Evolutionary conservation across 306 rosid species (phyloP), one percentile per base, ranked within the genome.

Genomic region (Sophora flavescens): DNA sequence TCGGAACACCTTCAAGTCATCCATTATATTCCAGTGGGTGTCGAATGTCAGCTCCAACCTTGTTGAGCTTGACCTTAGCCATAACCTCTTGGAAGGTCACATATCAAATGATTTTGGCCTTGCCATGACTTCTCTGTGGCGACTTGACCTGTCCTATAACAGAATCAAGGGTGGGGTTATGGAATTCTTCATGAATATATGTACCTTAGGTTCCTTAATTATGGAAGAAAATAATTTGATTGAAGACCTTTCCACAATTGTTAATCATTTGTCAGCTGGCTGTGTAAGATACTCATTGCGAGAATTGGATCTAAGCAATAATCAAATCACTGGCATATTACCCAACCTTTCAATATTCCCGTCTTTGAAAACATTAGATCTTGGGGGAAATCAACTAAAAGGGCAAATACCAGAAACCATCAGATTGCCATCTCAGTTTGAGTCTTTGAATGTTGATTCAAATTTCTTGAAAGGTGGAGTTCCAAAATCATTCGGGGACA

Each of bases 401-500:
- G 44, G 66, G 6, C 33, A 33, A 14, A 32, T 61, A 61, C 13
- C 44, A 1, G 45, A 61, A 6, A 13, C 6, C 16, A 61, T 2
- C 45, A 13, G 0, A n/a, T 16, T 63, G 51, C 69, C 69, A 36
- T 16, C 69, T 63, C 30, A 38, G 4, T 9, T 63, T 0, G 50
- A 39, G 51, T 14, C 50, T 63, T 39, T 63, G n/a, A 3, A 4
- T 3, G 17, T 63, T 4, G 0, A 3, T 4, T 4, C 12, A 7
- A 75, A 75, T 12, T 63, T 30, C 11, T 11, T 75, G 14, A 72
- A 75, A 48, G 79, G 72, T 22, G 63, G 44, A 75, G 50, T 75
- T 50, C 79, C 79, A 45, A 44, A 60, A 2, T 58, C 77, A 28
- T 59, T 73, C 47, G 69, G 60, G 9, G 10, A 73, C 4, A 3